phyloP scores from a whole-genome alignment of 805 yeast species.

The Blastobotrys robertii region DNA sequence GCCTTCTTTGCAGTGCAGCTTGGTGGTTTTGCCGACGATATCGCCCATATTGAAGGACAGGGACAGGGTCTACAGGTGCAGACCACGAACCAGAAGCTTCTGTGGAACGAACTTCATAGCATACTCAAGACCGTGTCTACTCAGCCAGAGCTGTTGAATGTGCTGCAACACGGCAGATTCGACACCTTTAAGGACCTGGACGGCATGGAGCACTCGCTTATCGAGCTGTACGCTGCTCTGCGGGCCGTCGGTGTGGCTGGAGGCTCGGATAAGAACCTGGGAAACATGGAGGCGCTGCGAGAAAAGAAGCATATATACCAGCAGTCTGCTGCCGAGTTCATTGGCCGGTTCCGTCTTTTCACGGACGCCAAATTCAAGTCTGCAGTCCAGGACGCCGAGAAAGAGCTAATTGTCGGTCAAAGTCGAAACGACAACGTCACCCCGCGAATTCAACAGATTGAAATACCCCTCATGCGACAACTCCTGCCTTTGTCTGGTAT shows the following conservation, averaged over 20 bases:
- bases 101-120: slow-evolving; percentile 61
- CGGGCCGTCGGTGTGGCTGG: slow-evolving; percentile 42
- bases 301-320: slow-evolving; percentile 58
- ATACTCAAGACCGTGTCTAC: slow-evolving; percentile 63
- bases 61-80: slow-evolving; percentile 78
- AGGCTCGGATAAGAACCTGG: slow-evolving; percentile 29
- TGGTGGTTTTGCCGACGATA: slow-evolving; percentile 55
- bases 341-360: slow-evolving; percentile 36
- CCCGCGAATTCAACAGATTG: slow-evolving; percentile 15
- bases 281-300: slow-evolving; percentile 53
- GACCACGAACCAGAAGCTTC: slow-evolving; percentile 67
- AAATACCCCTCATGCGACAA: slow-evolving; percentile 15
- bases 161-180: slow-evolving; percentile 39
- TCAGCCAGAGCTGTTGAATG: slow-evolving; percentile 42
- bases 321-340: slow-evolving; percentile 41
- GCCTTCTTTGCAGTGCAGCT: slow-evolving; percentile 52
- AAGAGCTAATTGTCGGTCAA: neutral
- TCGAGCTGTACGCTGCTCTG: slow-evolving; percentile 53
- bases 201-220: slow-evolving; percentile 44
- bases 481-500: slow-evolving; percentile 37
- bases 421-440: no score
- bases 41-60: slow-evolving; percentile 60
- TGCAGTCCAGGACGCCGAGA: slow-evolving; percentile 14
- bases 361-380: slow-evolving; percentile 35
- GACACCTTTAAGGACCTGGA: slow-evolving; percentile 37